These are phyloP conservation scores for Monosporascus sp. DNA, from an alignment of 2,329 filamentous ascomycete species.

Conservation along the genomic window DNA sequence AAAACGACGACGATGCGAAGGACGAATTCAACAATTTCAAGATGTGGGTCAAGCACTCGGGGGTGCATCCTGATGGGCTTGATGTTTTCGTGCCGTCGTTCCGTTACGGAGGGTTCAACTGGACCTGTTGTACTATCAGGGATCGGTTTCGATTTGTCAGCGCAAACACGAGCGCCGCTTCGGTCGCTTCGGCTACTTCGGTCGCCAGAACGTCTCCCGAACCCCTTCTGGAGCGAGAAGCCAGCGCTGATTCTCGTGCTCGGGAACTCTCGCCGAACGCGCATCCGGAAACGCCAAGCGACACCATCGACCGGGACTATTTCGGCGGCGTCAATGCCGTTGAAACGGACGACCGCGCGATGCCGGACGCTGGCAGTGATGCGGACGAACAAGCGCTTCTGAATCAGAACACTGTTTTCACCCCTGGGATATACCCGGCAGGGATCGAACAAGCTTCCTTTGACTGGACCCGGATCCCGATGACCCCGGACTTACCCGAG, in stretches of 20 bases:
- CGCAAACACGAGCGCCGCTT: slow-evolving; percentile 39
- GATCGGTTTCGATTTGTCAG: slow-evolving; percentile 65
- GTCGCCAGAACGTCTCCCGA: slow-evolving; percentile 35
- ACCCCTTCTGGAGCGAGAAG: slow-evolving; percentile 31
- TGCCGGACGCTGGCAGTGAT: slow-evolving; percentile 15
- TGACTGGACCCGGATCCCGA: slow-evolving; percentile 73
- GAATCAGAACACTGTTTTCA: slow-evolving; percentile 13
- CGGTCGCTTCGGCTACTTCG: slow-evolving; percentile 21
- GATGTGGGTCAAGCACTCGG: slow-evolving; percentile 58
- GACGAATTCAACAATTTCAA: slow-evolving; percentile 60
- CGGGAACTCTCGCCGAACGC: slow-evolving; percentile 30
- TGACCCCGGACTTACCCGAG: slow-evolving; percentile 56
- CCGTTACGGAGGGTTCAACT: slow-evolving; percentile 59
- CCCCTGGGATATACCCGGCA: slow-evolving; percentile 14
- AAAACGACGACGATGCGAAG: slow-evolving; percentile 35
- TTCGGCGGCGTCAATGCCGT: slow-evolving; percentile 20
- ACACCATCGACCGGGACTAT: slow-evolving; percentile 27
- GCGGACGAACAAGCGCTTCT: slow-evolving; percentile 14
- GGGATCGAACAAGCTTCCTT: slow-evolving; percentile 50
- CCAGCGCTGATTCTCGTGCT: slow-evolving; percentile 30
- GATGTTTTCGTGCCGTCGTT: slow-evolving; percentile 51
- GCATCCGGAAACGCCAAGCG: slow-evolving; percentile 28
- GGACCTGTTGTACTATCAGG: slow-evolving; percentile 66
- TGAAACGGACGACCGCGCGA: slow-evolving; percentile 12
- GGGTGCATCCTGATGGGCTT: slow-evolving; percentile 45